These are phyloP conservation scores for Rhodosorus marinus DNA, from an alignment of 23 red algal species.

Conservation along the genomic window DNA sequence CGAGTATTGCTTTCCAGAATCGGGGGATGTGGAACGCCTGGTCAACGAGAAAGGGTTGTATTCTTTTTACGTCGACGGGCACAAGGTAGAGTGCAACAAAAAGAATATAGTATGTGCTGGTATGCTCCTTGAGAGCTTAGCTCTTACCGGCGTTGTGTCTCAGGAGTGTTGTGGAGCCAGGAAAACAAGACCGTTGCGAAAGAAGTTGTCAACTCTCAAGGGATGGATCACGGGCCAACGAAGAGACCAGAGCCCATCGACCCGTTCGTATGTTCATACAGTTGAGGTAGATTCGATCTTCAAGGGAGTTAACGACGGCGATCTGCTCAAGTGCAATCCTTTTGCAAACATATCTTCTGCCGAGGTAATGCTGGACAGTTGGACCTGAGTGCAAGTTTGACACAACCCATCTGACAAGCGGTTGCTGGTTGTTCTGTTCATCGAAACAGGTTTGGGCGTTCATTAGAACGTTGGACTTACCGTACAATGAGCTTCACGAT, in stretches of 20 bases:
- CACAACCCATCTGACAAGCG: too few relatives aligned
- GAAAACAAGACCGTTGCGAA: slow-evolving; percentile 70
- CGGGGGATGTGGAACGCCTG: slow-evolving; percentile 50
- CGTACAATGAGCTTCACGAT: slow-evolving; percentile 83
- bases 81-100: too few relatives aligned
- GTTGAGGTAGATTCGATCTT: slow-evolving; percentile 82
- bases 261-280: slow-evolving; percentile 56
- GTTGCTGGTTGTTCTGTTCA: too few relatives aligned
- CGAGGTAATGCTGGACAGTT: too few relatives aligned
- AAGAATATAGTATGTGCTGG: too few relatives aligned
- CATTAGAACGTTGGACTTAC: slow-evolving; percentile 79
- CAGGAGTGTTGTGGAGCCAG: slow-evolving; percentile 86
- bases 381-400: too few relatives aligned
- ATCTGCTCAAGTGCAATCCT: slow-evolving; percentile 93
- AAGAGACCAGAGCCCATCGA: slow-evolving; percentile 84
- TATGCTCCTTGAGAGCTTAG: too few relatives aligned
- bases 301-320: slow-evolving; percentile 28
- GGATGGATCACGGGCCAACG: slow-evolving; percentile 98
- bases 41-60: slow-evolving; percentile 93
- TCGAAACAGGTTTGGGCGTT: slow-evolving; percentile 80
- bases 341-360: slow-evolving; percentile 38
- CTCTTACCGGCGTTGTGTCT: too few relatives aligned
- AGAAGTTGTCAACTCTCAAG: slow-evolving; percentile 54
- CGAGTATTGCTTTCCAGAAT: slow-evolving; percentile 86
- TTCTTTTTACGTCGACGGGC: slow-evolving; percentile 94